phyloP scores from a whole-genome alignment of 495 filamentous ascomycete species.

The Aspergillus indologenus region DNA sequence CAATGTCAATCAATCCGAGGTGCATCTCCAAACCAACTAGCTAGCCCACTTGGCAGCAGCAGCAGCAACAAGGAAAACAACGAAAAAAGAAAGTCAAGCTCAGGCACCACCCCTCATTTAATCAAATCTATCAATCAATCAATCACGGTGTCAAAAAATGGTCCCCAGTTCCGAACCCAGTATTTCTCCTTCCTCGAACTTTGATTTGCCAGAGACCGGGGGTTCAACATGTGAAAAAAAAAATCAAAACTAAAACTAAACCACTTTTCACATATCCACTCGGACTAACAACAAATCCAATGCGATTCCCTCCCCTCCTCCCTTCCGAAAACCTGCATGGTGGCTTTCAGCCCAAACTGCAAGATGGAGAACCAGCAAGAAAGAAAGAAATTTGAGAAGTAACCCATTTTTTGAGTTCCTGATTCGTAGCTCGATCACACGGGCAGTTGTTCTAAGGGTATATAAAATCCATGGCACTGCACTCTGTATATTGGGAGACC shows the following conservation, averaged over 20 bases:
- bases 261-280: not conserved
- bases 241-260: not conserved
- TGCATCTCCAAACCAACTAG: not conserved
- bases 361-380: not conserved
- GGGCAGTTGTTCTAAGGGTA: too few relatives aligned
- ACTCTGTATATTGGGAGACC: too few relatives aligned
- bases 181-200: not conserved
- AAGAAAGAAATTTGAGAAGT: not conserved
- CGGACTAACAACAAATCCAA: not conserved
- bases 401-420: not conserved
- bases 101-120: not conserved
- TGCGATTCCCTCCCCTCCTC: not conserved
- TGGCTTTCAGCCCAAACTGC: not conserved
- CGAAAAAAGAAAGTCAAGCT: slow-evolving; percentile 1
- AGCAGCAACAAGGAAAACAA: not conserved
- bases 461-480: too few relatives aligned
- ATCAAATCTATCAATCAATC: slow-evolving; percentile 21
- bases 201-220: not conserved
- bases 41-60: not conserved
- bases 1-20: not conserved
- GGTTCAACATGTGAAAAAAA: not conserved
- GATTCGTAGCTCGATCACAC: too few relatives aligned
- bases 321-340: not conserved
- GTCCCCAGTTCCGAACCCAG: not conserved
- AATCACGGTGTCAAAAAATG: not conserved